Evolutionary conservation across 1,284 basidiomycete genomes (phyloP).

Genomic region (Chalciporus sp.): DNA sequence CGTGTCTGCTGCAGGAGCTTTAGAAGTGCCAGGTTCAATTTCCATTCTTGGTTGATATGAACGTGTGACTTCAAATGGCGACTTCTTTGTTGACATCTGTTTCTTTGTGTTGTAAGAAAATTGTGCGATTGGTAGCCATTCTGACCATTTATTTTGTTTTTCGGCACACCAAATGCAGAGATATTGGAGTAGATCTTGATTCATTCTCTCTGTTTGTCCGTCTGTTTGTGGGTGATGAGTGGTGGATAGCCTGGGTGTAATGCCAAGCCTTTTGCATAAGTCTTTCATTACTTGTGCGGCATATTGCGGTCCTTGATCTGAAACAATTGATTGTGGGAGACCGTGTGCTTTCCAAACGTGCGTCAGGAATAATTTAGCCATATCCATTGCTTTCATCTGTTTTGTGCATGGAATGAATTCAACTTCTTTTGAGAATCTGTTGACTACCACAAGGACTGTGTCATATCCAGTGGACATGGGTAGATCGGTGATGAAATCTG

Average conservation of each 20-base stretch:
- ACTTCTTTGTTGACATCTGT: too few species aligned
- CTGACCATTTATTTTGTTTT: too few species aligned
- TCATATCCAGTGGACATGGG: not conserved
- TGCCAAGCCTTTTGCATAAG: not conserved
- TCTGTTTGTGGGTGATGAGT: conserved; percentile 23
- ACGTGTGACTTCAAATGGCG: too few species aligned
- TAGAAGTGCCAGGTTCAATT: too few species aligned
- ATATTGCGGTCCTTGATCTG: conserved; percentile 2
- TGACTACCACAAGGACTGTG: not conserved
- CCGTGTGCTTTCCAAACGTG: conserved; percentile 1
- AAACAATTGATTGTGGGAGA: not conserved
- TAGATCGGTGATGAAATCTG: too few species aligned
- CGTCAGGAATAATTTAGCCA: not conserved
- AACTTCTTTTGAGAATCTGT: conserved; percentile 7
- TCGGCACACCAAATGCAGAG: too few species aligned
- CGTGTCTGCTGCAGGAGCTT: too few species aligned
- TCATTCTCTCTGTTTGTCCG: too few species aligned
- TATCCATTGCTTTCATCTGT: not conserved
- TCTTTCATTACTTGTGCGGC: not conserved
- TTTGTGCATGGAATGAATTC: conserved; percentile 3
- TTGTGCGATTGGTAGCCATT: too few species aligned
- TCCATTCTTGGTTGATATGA: too few species aligned
- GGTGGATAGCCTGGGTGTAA: not conserved
- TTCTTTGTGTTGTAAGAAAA: too few species aligned
- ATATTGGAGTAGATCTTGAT: too few species aligned